A percentile compares a stretch with the other conserved stretches of the same genome.
Evolutionary conservation across 116 monocot genomes (phyloP).

Genomic region (Dioscorea cayenensis): DNA sequence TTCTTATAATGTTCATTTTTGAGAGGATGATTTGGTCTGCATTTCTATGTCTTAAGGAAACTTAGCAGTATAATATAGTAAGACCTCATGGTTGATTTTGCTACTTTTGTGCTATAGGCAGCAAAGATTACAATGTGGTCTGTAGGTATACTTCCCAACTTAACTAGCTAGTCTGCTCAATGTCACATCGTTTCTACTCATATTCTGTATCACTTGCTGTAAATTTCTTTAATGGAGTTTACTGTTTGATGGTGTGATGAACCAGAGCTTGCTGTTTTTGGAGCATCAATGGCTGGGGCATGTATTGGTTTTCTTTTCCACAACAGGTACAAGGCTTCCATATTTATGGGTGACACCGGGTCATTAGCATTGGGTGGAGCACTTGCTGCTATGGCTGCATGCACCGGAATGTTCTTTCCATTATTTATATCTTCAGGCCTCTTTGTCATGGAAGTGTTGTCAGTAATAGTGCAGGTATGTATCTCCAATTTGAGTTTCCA

Average conservation of each 20-base stretch:
- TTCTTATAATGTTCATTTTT: too few relatives aligned
- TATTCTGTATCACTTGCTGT: not conserved
- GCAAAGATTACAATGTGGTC: too few relatives aligned
- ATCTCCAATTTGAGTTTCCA: not conserved
- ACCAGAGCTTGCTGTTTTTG: constrained; percentile 78
- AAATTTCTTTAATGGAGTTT: not conserved
- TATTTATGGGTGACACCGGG: constrained; percentile 75
- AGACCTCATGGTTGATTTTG: too few relatives aligned
- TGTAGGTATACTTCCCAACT: too few relatives aligned
- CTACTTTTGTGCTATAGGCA: too few relatives aligned
- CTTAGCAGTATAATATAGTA: too few relatives aligned
- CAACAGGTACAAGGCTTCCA: constrained; percentile 71
- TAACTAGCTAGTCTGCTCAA: too few relatives aligned
- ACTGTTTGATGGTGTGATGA: not conserved
- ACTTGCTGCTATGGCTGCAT: constrained; percentile 78
- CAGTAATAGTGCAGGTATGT: constrained; percentile 60
- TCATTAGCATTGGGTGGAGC: constrained; percentile 84
- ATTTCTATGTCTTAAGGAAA: too few relatives aligned
- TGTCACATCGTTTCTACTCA: too few relatives aligned
- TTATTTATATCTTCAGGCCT: constrained; percentile 53
- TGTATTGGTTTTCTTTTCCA: constrained; percentile 86
- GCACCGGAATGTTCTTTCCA: constrained; percentile 84
- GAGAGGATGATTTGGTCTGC: too few relatives aligned
- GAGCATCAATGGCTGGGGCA: constrained; percentile 85
- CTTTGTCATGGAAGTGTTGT: constrained; percentile 51